These are phyloP conservation scores for Sclerotinia subarctica DNA, from an alignment of 2,329 filamentous ascomycete species.

Conservation along the genomic window DNA sequence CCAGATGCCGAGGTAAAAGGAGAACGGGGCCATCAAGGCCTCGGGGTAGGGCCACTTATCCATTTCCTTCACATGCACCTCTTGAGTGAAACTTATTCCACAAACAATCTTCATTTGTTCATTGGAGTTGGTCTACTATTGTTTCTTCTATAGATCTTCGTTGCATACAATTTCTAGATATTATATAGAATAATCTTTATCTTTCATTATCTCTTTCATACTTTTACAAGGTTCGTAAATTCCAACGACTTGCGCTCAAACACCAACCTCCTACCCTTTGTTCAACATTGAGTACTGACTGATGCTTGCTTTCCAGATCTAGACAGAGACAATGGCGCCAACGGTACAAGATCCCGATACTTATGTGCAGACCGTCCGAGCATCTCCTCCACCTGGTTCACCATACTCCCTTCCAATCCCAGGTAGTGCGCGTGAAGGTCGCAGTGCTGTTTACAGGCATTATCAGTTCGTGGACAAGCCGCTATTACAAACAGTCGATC, in stretches of 20 bases:
- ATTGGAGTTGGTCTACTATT: background rate
- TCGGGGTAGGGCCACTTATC: background rate
- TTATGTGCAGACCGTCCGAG: constrained; percentile 28
- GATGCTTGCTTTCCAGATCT: background rate
- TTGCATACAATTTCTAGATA: background rate
- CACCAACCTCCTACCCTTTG: background rate
- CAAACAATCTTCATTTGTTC: background rate
- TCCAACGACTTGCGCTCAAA: background rate
- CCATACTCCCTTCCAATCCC: constrained; percentile 78
- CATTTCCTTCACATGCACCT: constrained; percentile 9
- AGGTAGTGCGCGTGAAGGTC: constrained; percentile 68
- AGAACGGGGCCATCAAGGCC: constrained; percentile 16
- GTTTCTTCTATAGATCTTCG: background rate
- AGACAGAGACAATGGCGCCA: constrained; percentile 30
- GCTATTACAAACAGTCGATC: constrained; percentile 69
- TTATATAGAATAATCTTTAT: background rate
- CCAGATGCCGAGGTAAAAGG: constrained; percentile 19
- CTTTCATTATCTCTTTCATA: background rate
- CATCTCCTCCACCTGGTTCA: constrained; percentile 35
- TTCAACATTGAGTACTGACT: background rate
- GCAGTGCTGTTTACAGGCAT: constrained; percentile 77
- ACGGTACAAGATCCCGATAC: constrained; percentile 30
- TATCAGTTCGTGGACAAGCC: constrained; percentile 71
- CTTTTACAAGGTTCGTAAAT: constrained; percentile 10
- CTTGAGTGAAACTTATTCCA: constrained; percentile 1